A percentile compares a stretch with the other conserved stretches of the same genome.
These are phyloP conservation scores for Colletotrichum neosansevieriae DNA, from an alignment of 2,329 filamentous ascomycete genomes.

Conservation along the genomic window DNA sequence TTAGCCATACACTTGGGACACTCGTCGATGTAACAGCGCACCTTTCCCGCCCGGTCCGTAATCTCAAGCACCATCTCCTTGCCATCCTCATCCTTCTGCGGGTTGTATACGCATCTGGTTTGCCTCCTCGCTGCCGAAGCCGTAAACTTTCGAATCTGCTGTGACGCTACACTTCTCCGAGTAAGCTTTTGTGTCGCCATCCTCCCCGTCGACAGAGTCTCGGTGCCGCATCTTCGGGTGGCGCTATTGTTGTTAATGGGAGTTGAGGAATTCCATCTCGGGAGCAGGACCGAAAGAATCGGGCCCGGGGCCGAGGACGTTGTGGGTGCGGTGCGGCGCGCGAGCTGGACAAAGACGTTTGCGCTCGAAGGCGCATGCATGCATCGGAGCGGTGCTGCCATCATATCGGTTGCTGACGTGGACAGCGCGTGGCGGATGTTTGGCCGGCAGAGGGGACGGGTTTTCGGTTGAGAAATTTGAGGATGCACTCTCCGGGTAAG, in stretches of 20 bases:
- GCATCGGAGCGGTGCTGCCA: conserved; percentile 53
- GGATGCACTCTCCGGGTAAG: conserved; percentile 47
- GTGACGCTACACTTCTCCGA: not conserved
- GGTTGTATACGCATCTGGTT: conserved; percentile 73
- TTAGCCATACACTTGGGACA: conserved; percentile 15
- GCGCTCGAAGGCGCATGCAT: conserved; percentile 53
- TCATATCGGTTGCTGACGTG: conserved; percentile 36
- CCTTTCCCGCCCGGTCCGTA: conserved; percentile 83
- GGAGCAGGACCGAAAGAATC: conserved; percentile 54
- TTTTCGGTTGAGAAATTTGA: conserved; percentile 50
- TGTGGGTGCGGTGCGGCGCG: conserved; percentile 47
- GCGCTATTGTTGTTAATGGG: not conserved
- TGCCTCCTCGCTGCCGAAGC: conserved; percentile 50
- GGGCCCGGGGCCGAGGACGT: conserved; percentile 43
- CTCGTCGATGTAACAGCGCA: conserved; percentile 52
- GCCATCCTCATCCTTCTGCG: conserved; percentile 83
- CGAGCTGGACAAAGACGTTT: conserved; percentile 56
- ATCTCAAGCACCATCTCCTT: conserved; percentile 88
- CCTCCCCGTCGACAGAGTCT: not conserved
- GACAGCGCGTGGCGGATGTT: too few relatives aligned
- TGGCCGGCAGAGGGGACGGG: too few relatives aligned
- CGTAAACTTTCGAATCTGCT: conserved; percentile 50
- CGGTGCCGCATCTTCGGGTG: not conserved
- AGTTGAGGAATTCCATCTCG: conserved; percentile 36
- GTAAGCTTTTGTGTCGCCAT: not conserved